Evolutionary conservation across 1,284 basidiomycete genomes (phyloP).

Genomic region (Omphalotus olearius): DNA sequence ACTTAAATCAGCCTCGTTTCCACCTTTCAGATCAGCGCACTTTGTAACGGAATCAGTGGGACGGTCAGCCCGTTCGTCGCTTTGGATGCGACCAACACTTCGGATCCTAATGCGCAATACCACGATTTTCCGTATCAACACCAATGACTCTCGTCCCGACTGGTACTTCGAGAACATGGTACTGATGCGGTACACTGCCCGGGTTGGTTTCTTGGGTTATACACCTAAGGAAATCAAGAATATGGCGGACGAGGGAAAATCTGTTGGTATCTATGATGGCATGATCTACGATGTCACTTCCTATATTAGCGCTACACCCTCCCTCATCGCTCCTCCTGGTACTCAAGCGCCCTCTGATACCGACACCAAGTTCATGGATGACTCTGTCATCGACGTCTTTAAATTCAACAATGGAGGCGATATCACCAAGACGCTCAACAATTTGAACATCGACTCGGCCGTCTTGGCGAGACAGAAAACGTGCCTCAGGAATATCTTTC

Average conservation of each 20-base stretch:
- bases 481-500: conserved; percentile 91
- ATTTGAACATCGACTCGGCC: conserved; percentile 58
- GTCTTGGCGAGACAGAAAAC: conserved; percentile 77
- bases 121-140: conserved; percentile 92
- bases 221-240: conserved; percentile 76
- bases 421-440: conserved; percentile 77
- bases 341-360: conserved; percentile 58
- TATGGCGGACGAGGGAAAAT: conserved; percentile 61
- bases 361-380: conserved; percentile 78
- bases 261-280: conserved; percentile 80
- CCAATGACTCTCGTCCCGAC: conserved; percentile 88
- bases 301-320: conserved; percentile 65
- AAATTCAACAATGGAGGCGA: conserved; percentile 79
- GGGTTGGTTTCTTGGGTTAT: conserved; percentile 88
- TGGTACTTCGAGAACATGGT: conserved; percentile 98
- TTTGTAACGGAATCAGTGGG: conserved; percentile 87
- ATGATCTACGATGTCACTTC: conserved; percentile 86
- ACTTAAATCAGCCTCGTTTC: no score
- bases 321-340: conserved; percentile 52
- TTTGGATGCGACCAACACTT: conserved; percentile 76
- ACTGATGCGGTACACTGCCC: conserved; percentile 82
- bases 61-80: conserved; percentile 83
- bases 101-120: conserved; percentile 81
- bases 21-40: conserved; percentile 77
- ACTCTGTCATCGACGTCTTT: conserved; percentile 77